Evolutionary conservation across 495 filamentous ascomycete species (phyloP), one percentile per base, ranked within the genome.

Genomic region (Tuber brumale): DNA sequence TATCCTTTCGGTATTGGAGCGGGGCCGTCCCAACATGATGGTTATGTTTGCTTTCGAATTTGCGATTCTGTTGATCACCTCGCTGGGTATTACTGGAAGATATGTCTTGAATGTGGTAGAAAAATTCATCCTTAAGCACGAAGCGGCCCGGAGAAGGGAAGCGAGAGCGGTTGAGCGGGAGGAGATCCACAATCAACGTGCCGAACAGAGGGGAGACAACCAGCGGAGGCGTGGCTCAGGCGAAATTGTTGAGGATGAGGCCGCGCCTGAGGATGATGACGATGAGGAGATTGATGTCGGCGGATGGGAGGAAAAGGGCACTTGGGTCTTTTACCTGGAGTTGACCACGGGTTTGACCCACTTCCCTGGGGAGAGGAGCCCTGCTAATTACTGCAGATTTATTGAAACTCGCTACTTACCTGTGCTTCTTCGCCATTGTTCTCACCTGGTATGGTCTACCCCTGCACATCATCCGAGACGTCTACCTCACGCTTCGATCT

Each of bases 11-110:
- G 94, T 99, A 41, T 89, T 97, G 31, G 88, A 91, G 69, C 90
- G 94, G 76, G 92, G 95, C 0, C 89, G 92, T 31, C 94, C 95
- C 0, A 94, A 95, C 73, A 97, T 99, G 93, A 99, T 99, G 96
- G 81, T 99, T 74, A 98, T 98, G 94, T 99, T 99, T 82, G 90
- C 94, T 27, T 98, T 99, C 80, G 95, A 99, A 83, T 99, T 98
- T 80, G 94, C 94, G 19, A 89, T 99, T 75, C 85, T 98, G 75
- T 86, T 89, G 6, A 90, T 96, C 18, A 89, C 90, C 43, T 97
- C 96, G 1, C 85, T 89, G 35, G 95, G 94, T 41, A 97, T 93
- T 12, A 85, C 88, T 27, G 86, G 89, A 72, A 89, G 94, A 72
- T 99, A 98, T 84, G 82, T 87, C 42, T 86, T 99, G 41, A 92